Evolutionary conservation across 345 rosid genomes (phyloP).

Genomic region (Populus tremula): DNA sequence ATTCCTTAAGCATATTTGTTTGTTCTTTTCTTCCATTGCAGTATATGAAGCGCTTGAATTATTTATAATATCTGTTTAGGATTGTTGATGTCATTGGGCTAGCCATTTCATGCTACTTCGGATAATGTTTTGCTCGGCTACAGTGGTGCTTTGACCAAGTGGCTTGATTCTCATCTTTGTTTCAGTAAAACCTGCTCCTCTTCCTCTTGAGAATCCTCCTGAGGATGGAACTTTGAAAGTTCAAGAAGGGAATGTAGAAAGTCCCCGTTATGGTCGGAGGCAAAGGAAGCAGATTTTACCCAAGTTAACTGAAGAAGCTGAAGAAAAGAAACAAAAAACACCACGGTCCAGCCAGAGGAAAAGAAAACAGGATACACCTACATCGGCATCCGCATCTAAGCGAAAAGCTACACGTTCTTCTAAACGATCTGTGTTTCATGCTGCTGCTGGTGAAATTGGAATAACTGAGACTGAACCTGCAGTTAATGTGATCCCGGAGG

Average conservation of each 20-base stretch:
- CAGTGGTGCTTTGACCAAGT: not conserved
- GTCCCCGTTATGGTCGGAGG: constrained; percentile 22
- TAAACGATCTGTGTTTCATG: constrained; percentile 14
- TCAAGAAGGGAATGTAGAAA: constrained; percentile 24
- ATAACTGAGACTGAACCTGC: constrained; percentile 20
- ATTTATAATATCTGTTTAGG: not conserved
- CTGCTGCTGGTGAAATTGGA: constrained; percentile 14
- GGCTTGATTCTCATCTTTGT: not conserved
- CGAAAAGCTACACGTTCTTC: constrained; percentile 31
- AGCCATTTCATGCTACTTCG: not conserved
- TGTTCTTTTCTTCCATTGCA: not conserved
- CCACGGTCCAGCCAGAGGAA: constrained; percentile 1
- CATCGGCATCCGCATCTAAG: constrained; percentile 15
- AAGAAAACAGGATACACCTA: not conserved
- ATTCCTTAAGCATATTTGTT: not conserved
- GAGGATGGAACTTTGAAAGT: constrained; percentile 21
- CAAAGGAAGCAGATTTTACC: constrained; percentile 37
- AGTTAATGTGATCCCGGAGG: constrained; percentile 41
- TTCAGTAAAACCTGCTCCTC: constrained; percentile 33
- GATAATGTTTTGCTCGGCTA: not conserved
- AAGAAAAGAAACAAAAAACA: not conserved
- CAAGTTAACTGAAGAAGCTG: not conserved
- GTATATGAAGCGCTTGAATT: not conserved
- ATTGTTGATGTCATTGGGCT: not conserved
- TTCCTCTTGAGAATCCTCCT: constrained; percentile 19